Evolutionary conservation across 2,329 filamentous ascomycete genomes (phyloP), one percentile per base, ranked within the genome.

Genomic region (Talaromyces sp.): DNA sequence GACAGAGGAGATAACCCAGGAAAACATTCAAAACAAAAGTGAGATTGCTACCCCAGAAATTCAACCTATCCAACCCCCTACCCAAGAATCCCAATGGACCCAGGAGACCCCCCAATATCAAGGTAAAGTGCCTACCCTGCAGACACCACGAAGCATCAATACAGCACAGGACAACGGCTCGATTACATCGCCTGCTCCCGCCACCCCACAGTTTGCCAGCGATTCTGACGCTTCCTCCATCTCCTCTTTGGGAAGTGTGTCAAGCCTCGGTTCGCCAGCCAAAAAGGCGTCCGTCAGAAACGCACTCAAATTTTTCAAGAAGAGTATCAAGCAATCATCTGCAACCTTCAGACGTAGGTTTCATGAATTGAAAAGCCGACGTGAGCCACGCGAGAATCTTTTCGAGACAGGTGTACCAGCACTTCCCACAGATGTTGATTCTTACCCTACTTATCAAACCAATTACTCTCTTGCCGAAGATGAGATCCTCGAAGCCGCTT

Each of bases 401-500:
- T 37, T 31, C 10, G 39, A 64, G 33, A 52, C 25, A 17, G n/a
- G 33, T 25, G 39, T 17, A 22, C 19, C 49, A 15, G 13, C 37
- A 19, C 2, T 27, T 5, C 27, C 27, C 4, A 45, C 39, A 27
- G 27, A 17, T n/a, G 7, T 41, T 35, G 15, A 19, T n/a, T 13
- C 15, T n/a, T 52, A 17, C 15, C 15, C 49, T 11, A 11, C 17
- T 45, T 22, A 27, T n/a, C 11, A 49, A 37, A 56, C 64, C 19
- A 37, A 45, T 8, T 62, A 62, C 11, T 59, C 52, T n/a, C 45
- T 66, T 15, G 19, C 52, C 33, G 64, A 66, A 22, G 31, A 50
- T 25, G 22, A 66, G n/a, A 62, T 66, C 13, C 43, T 66, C 8
- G 64, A 66, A 1, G 59, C 60, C 25, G 60, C 59, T 22, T n/a